phyloP scores from a whole-genome alignment of 306 rosid genomes.

The Cercis canadensis region DNA sequence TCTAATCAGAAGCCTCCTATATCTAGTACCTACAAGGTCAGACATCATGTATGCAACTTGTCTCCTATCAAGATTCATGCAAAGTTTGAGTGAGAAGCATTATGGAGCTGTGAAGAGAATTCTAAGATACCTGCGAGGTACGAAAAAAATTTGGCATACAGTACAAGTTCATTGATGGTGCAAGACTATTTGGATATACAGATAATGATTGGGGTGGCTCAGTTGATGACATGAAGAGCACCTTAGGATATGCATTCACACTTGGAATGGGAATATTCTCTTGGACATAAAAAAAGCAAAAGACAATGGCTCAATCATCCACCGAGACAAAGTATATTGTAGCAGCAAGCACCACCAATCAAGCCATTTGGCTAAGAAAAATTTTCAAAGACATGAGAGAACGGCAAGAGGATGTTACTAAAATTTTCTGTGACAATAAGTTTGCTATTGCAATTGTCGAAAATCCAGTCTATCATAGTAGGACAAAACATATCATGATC shows the following conservation, averaged over 20 bases:
- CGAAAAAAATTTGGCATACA: not conserved
- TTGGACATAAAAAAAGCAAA: too few species aligned
- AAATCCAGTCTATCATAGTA: not conserved
- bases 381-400: not conserved
- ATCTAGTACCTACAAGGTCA: not conserved
- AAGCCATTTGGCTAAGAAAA: not conserved
- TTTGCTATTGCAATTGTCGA: not conserved
- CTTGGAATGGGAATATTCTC: too few species aligned
- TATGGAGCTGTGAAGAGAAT: not conserved
- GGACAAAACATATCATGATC: slow-evolving; percentile 1
- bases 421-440: not conserved
- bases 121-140: not conserved
- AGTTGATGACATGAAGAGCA: not conserved
- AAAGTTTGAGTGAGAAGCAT: not conserved
- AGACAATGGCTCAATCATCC: not conserved
- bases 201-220: not conserved
- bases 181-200: not conserved
- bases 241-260: too few species aligned
- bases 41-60: not conserved
- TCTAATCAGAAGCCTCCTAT: not conserved
- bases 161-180: not conserved
- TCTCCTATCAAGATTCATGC: not conserved
- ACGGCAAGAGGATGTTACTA: not conserved
- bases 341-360: not conserved
- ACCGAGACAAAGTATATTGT: not conserved